Evolutionary conservation across 108 stramenopile species (phyloP).

Genomic region (Nannochloropsis salina): DNA sequence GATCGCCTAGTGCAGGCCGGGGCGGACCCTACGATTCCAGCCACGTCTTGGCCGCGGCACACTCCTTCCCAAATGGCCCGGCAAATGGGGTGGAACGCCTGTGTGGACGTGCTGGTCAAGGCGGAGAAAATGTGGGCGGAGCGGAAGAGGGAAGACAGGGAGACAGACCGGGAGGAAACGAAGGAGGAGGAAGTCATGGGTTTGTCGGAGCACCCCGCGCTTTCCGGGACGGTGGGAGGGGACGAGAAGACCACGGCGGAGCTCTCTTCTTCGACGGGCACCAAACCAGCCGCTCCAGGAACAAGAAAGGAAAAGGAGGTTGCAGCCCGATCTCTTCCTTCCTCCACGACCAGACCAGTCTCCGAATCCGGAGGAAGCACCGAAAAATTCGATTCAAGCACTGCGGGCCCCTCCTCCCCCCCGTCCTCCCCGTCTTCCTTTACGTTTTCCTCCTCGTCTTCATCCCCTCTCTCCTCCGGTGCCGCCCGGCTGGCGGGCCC

Average conservation of each 20-base stretch:
- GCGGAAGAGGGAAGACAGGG: background rate
- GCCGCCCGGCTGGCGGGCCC: too few species aligned
- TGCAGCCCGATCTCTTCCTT: background rate
- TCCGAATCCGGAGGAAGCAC: background rate
- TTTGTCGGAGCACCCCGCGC: background rate
- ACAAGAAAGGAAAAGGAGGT: background rate
- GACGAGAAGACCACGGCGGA: background rate
- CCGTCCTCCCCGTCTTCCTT: background rate
- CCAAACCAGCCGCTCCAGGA: background rate
- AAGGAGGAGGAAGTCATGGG: background rate
- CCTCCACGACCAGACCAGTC: background rate
- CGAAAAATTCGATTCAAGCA: background rate
- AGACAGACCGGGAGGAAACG: background rate
- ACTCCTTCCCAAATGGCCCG: background rate
- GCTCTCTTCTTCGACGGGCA: background rate
- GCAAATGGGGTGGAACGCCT: background rate
- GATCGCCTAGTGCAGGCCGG: background rate
- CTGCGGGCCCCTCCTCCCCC: background rate
- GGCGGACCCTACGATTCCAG: conserved; percentile 6
- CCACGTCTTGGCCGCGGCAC: background rate
- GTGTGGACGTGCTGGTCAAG: background rate
- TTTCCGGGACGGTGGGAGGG: background rate
- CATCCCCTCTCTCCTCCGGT: background rate
- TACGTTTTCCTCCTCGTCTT: background rate
- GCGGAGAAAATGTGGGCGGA: background rate